Base-by-base conservation (phyloP, 768 basidiomycete species). In the Trametes villosa region DNA sequence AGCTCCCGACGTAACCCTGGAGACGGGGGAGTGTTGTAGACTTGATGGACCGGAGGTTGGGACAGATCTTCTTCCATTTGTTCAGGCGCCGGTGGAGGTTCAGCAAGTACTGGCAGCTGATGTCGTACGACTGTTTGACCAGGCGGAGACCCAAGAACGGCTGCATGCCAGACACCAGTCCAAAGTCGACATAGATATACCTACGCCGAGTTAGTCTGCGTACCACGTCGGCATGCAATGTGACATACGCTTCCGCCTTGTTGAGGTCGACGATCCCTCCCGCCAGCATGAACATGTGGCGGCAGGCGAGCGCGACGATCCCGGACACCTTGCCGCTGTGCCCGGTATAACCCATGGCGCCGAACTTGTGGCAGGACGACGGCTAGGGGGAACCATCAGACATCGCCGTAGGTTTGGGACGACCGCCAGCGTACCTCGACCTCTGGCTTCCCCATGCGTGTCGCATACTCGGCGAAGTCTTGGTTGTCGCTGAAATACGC, bases 51-150 rank as follows among this genome's bases (percentile, higher is more conserved):
- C 6, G 31, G 4, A 68, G 29, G 13, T 20, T 6, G 4, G 38
- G 22, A 18, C 36, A 38, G n/a, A 29, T 17, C 27, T 27, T 17
- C 24, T 15, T n/a, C 24, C 24, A 70, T 42, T 56, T 59, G 27
- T 30, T 18, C 44, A 67, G 49, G 11, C 64, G 51, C 33, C 55
- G 26, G 9, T 31, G 29, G 49, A 67, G 60, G 24, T 65, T 49
- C 9, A 62, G 50, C 8, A 31, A 64, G 46, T 64, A 70, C 38
- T 72, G 68, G 44, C 69, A 72, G 22, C 61, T 62, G 51, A 72
- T 72, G 52, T 72, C 71, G 49, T 72, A 72, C 2, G 48, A 54
- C 2, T 56, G 40, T 15, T 60, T 47, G 49, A 48, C 33, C 24
- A 66, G 46, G 55, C 27, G 36, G 15, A 38, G 36, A 13, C 5